phyloP scores from a whole-genome alignment of 805 yeast species.

The Hyphopichia homilentoma region DNA sequence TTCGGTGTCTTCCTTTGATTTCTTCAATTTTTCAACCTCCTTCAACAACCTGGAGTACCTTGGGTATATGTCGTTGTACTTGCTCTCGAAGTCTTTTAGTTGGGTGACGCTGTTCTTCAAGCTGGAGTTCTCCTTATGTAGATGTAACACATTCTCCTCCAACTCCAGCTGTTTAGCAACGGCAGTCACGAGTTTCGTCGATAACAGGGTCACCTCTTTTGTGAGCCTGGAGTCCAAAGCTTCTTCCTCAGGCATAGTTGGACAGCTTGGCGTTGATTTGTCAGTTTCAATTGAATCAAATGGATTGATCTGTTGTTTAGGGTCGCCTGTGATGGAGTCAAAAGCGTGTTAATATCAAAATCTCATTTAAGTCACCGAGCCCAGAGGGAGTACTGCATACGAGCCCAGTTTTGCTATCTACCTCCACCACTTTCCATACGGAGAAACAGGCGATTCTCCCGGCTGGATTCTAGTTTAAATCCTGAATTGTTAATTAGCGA shows the following conservation, averaged over 20 bases:
- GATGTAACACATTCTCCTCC: constrained; percentile 44
- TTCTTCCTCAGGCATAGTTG: constrained; percentile 10
- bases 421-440: too few relatives aligned
- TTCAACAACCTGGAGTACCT: constrained; percentile 29
- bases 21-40: constrained; percentile 14
- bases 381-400: neutral
- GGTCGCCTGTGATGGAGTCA: neutral
- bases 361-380: neutral
- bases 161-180: constrained; percentile 53
- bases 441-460: too few relatives aligned
- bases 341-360: too few relatives aligned
- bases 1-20: constrained; percentile 47
- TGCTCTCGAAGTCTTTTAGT: constrained; percentile 14
- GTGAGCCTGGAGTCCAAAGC: constrained; percentile 41
- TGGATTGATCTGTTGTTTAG: neutral
- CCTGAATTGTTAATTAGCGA: too few relatives aligned
- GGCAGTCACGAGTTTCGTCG: constrained; percentile 59
- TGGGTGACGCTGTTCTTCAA: constrained; percentile 20
- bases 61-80: constrained; percentile 24
- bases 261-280: constrained; percentile 1
- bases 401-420: neutral
- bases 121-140: constrained; percentile 33
- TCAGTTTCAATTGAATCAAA: neutral
- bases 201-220: constrained; percentile 51
- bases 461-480: too few relatives aligned